Percentiles rank a stretch among this genome's conserved stretches.
phyloP scores from a whole-genome alignment of 192 early-diverging fungal species.

The Linnemannia elongata region DNA sequence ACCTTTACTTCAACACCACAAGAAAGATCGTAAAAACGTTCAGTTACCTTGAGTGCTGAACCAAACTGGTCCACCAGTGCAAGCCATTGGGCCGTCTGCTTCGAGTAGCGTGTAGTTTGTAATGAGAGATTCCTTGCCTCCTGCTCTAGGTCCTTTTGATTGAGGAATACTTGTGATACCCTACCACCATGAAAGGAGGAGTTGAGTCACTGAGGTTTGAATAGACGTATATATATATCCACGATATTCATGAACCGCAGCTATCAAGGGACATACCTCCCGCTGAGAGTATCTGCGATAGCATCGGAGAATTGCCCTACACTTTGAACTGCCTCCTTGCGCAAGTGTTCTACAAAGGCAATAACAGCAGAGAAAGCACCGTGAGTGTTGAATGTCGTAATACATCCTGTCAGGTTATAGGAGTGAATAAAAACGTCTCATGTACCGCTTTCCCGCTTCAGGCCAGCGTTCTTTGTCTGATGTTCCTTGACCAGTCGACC shows the following conservation, averaged over 20 bases:
- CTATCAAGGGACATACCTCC: slow-evolving; percentile 48
- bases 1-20: background rate
- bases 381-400: background rate
- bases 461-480: slow-evolving; percentile 67
- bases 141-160: slow-evolving; percentile 77
- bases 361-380: background rate
- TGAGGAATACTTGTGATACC: slow-evolving; percentile 70
- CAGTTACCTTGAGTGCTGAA: slow-evolving; percentile 79
- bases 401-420: background rate
- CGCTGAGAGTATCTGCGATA: slow-evolving; percentile 70
- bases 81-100: slow-evolving; percentile 86
- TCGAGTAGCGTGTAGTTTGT: slow-evolving; percentile 64
- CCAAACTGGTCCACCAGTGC: slow-evolving; percentile 81
- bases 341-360: slow-evolving; percentile 65
- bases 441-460: slow-evolving; percentile 67
- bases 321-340: slow-evolving; percentile 65
- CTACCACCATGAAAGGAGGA: slow-evolving; percentile 24
- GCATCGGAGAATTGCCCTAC: slow-evolving; percentile 69
- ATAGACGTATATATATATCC: background rate
- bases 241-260: background rate
- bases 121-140: slow-evolving; percentile 66
- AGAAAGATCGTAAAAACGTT: background rate
- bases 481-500: slow-evolving; percentile 69
- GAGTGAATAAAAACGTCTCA: background rate
- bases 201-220: background rate